Base-by-base conservation (phyloP, 2,329 filamentous ascomycete species). In the Colletotrichum viniferum region DNA sequence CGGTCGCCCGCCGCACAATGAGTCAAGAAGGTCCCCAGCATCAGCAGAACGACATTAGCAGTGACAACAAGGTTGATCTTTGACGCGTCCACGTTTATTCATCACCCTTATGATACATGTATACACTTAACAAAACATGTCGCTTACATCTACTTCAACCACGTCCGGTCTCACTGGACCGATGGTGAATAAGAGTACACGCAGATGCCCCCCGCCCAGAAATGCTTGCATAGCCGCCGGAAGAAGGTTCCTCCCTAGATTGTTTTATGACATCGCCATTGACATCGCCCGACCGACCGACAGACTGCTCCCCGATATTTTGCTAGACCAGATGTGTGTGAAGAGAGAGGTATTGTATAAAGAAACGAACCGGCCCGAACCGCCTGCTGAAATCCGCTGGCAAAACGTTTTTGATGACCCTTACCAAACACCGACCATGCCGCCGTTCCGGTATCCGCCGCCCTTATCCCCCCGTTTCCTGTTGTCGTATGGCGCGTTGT, bases 341-440 rank as follows among this genome's bases (percentile, higher is more conserved):
- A 26, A 69, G 43, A 52, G 43, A 48, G 43, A 52, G 43, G 43
- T 52, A 52, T 52, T 18, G 34, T 66, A 66, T 71, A 36, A 71
- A 28, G 10, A 43, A 18, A 2, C 13, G 28, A 63, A 63, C 34
- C 34, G 61, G 61, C 34, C 61, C n/a, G 4, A 38, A 43, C 34
- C 61, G 61, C 34, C 61, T 36, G 34, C n/a, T 24, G 14, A 63
- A 21, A 14, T 21, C 16, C 36, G 61, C 34, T 32, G 34, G 21
- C n/a, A 62, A 32, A 62, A 24, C 21, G 36, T 43, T 21, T 26
- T n/a, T 43, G 24, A 72, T 28, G 58, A 28, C 36, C 73, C 26
- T 65, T 70, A 69, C 76, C 76, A 77, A 16, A 77, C 70, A 58
- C 76, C 76, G 26, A 77, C 71, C 63, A 76, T 74, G 66, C 67